Conservation (phyloP, 768 basidiomycete genomes). For the Phylloporus sp. region DNA sequence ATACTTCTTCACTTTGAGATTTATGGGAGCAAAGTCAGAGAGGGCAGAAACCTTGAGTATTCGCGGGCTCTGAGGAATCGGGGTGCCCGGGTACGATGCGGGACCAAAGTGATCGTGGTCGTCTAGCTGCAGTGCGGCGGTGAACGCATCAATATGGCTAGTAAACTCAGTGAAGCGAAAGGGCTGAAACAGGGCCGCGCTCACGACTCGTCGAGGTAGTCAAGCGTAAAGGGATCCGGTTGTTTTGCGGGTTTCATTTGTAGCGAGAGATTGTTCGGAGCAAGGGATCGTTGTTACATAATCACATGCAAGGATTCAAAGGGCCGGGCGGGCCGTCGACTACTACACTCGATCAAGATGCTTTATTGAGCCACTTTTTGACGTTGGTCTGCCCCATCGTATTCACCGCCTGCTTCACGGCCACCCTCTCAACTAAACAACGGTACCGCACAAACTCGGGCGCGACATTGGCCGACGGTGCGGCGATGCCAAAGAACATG, state of each 20-base stretch:
- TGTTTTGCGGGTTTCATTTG: conserved; percentile 11
- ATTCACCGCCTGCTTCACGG: conserved; percentile 65
- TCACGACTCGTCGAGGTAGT: conserved; percentile 73
- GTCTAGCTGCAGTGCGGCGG: conserved; percentile 62
- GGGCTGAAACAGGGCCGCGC: conserved; percentile 16
- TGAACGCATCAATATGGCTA: conserved; percentile 73
- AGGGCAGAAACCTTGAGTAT: conserved; percentile 78
- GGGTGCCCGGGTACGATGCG: conserved; percentile 24
- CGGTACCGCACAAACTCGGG: conserved; percentile 76
- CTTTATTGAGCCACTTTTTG: conserved; percentile 73
- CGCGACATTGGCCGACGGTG: conserved; percentile 45
- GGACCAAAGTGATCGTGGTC: conserved; percentile 35
- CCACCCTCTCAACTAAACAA: conserved; percentile 56
- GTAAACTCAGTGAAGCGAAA: conserved; percentile 1
- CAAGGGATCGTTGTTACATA: conserved; percentile 17
- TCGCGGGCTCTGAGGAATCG: conserved; percentile 36
- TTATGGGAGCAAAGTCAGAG: conserved; percentile 87
- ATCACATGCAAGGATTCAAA: no score
- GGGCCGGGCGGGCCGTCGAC: no score
- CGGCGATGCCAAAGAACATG: conserved; percentile 51
- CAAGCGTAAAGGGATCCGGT: conserved; percentile 35
- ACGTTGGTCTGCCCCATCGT: conserved; percentile 62
- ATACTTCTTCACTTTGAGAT: conserved; percentile 75
- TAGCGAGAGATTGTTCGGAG: background rate
- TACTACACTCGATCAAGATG: no score